Evolutionary conservation across 345 rosid genomes (phyloP), one percentile per base, ranked within the genome.

Genomic region (Brassica carinata): DNA sequence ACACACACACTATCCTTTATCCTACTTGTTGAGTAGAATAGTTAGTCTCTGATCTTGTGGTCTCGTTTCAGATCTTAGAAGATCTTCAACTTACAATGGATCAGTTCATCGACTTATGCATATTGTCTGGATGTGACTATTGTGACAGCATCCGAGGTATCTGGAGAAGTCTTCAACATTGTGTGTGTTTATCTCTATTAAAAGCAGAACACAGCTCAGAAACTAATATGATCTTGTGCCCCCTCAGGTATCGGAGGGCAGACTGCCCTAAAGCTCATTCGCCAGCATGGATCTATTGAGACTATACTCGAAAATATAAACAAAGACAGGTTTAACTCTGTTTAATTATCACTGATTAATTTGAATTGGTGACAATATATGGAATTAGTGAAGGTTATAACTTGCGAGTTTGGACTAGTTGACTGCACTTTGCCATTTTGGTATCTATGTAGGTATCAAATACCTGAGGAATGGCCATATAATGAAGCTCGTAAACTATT

Each of bases 51-150:
- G 65, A 79, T 17, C 73, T 76, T 33, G 64, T 71, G 38, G 57
- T 64, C 69, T 64, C 11, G 31, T 79, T 84, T 79, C 82, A 96
- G 99, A 83, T 96, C 79, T 80, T 96, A 85, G 97, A 90, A 83
- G 97, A 89, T 77, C 87, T 96, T 75, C 89, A 88, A 81, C 86
- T 96, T 72, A 85, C 83, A 77, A 96, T 96, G 99, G 99, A 96
- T 80, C 97, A 96, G 79, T 96, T 96, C 81, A 87, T 93, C 72
- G 99, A 96, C 82, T 83, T 96, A 77, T 93, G 99, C 82, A 93
- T 96, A 79, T 94, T 96, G 69, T 96, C 97, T 33, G 99, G 99
- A 78, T 92, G 97, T 82, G 99, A 96, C 85, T 96, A 96, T 74
- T 96, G 99, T 84, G 97, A 96, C 73, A 93, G 92, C 86, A 93